phyloP scores from a whole-genome alignment of 352 stramenopile genomes.

The Pythium dissimile region DNA sequence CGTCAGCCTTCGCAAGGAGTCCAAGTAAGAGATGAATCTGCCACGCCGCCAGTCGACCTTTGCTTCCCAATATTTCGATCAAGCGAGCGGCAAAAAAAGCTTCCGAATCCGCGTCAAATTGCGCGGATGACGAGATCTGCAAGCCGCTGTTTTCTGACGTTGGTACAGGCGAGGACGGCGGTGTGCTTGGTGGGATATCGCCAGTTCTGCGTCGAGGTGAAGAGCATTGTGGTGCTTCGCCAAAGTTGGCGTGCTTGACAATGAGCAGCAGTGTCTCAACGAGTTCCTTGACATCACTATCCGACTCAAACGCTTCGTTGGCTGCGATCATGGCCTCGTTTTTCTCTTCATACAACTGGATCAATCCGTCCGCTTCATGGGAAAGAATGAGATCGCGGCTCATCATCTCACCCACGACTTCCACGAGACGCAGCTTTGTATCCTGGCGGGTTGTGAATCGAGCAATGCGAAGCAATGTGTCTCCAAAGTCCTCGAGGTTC shows the following conservation, averaged over 20 bases:
- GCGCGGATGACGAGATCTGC: neutral
- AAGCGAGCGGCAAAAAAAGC: slow-evolving; percentile 27
- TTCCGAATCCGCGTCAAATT: slow-evolving; percentile 18
- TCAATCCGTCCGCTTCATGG: slow-evolving; percentile 58
- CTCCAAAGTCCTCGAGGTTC: slow-evolving; percentile 40
- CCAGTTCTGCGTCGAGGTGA: slow-evolving; percentile 14
- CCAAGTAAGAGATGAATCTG: slow-evolving; percentile 60
- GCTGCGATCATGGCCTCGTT: slow-evolving; percentile 75
- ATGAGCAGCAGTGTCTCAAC: slow-evolving; percentile 78
- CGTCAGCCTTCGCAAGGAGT: slow-evolving; percentile 37
- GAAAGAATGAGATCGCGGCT: slow-evolving; percentile 37
- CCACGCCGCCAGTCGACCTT: slow-evolving; percentile 41
- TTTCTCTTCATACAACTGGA: slow-evolving; percentile 55
- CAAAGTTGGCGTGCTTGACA: slow-evolving; percentile 77
- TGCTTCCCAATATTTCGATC: slow-evolving; percentile 33
- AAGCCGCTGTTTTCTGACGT: neutral
- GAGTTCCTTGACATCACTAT: slow-evolving; percentile 70
- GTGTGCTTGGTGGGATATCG: neutral
- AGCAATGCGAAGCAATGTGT: slow-evolving; percentile 50
- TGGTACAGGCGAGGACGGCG: slow-evolving; percentile 4
- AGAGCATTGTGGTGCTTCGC: slow-evolving; percentile 20
- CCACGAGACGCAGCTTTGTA: slow-evolving; percentile 42
- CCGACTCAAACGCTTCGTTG: slow-evolving; percentile 66
- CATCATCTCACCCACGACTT: slow-evolving; percentile 73
- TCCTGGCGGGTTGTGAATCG: slow-evolving; percentile 50